A percentile compares a stretch with the other conserved stretches of the same genome.
Conservation (phyloP, 2,329 filamentous ascomycete species). For the Aspergillus phoenicis region DNA sequence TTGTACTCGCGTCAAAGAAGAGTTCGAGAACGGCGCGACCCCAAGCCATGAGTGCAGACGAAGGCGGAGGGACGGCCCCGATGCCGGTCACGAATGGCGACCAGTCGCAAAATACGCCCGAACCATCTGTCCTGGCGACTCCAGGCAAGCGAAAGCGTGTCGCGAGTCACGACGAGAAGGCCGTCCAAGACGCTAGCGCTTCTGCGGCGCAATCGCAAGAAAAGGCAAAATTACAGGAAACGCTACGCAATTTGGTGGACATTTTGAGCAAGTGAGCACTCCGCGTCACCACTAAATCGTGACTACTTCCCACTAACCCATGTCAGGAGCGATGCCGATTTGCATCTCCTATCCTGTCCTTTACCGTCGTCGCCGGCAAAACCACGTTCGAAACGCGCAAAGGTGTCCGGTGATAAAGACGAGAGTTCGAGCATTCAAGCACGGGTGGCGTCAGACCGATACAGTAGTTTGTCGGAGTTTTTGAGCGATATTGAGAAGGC, state of each 20-base stretch:
- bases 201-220: slow-evolving; percentile 31
- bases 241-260: slow-evolving; percentile 39
- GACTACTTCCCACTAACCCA: slow-evolving; percentile 24
- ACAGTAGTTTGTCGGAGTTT: slow-evolving; percentile 46
- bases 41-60: slow-evolving; percentile 42
- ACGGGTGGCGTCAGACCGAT: slow-evolving; percentile 41
- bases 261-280: slow-evolving; percentile 34
- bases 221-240: slow-evolving; percentile 37
- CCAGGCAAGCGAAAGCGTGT: slow-evolving; percentile 48
- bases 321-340: slow-evolving; percentile 46
- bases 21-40: slow-evolving; percentile 28
- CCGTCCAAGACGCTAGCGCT: slow-evolving; percentile 27
- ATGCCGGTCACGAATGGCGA: slow-evolving; percentile 41
- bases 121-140: slow-evolving; percentile 35
- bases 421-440: slow-evolving; percentile 42
- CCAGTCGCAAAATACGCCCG: slow-evolving; percentile 30
- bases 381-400: slow-evolving; percentile 48
- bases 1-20: slow-evolving; percentile 23
- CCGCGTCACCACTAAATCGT: neutral
- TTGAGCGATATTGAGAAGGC: slow-evolving; percentile 47
- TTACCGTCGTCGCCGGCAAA: slow-evolving; percentile 40
- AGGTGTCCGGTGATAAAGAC: slow-evolving; percentile 39
- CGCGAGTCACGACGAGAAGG: slow-evolving; percentile 36
- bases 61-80: slow-evolving; percentile 33
- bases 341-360: slow-evolving; percentile 46